A percentile compares a stretch with the other conserved stretches of the same genome.
phyloP scores from a whole-genome alignment of 2,329 filamentous ascomycete species.

The Diaporthe helianthi region DNA sequence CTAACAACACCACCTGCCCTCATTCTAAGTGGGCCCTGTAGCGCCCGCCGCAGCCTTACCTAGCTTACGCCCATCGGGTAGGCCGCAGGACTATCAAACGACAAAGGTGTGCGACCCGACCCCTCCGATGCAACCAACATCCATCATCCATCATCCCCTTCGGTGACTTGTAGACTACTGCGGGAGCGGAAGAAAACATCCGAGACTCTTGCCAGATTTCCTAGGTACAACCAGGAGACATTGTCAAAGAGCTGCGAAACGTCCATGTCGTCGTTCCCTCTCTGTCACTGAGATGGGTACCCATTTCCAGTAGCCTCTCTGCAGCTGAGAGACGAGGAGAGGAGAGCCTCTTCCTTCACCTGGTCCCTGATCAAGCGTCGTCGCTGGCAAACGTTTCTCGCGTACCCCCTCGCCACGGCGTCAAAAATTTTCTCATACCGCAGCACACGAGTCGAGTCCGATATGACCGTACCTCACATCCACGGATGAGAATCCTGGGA shows the following conservation, averaged over 20 bases:
- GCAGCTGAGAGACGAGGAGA: too few relatives aligned
- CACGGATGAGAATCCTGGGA: conserved; percentile 3
- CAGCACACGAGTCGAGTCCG: conserved; percentile 2
- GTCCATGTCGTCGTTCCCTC: neutral
- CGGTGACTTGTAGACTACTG: neutral
- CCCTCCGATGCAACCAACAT: conserved; percentile 19
- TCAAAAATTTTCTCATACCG: conserved; percentile 8
- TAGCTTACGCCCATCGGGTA: conserved; percentile 13
- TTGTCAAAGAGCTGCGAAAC: neutral
- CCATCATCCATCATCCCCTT: too few relatives aligned
- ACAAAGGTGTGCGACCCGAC: conserved; percentile 12
- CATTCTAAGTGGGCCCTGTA: conserved; percentile 19
- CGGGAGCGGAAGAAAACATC: neutral
- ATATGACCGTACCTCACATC: neutral
- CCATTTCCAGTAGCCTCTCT: neutral
- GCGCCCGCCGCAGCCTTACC: conserved; percentile 25
- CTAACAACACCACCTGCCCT: neutral
- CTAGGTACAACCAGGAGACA: neutral
- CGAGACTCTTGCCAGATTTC: neutral
- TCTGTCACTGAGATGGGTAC: neutral
- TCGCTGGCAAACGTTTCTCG: neutral
- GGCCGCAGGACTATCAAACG: conserved; percentile 4
- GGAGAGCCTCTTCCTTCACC: neutral
- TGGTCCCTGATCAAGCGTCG: neutral
- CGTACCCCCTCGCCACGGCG: neutral